phyloP scores from a whole-genome alignment of 768 basidiomycete species.

The Austroboletus festivus region DNA sequence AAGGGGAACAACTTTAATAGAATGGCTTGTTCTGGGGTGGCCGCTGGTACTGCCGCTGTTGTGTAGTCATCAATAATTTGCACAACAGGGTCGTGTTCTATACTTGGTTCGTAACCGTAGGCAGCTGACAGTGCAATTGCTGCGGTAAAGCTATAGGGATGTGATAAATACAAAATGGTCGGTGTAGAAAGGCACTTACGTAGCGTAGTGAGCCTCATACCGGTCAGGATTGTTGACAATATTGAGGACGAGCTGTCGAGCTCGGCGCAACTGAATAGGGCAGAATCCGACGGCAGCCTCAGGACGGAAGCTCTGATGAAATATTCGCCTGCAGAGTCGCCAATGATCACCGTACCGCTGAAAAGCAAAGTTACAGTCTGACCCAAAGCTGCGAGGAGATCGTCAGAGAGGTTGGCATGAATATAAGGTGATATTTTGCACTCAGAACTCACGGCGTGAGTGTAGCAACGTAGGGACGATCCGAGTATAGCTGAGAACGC shows the following conservation, averaged over 20 bases:
- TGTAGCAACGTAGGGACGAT: slow-evolving; percentile 37
- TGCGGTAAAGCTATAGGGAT: slow-evolving; percentile 1
- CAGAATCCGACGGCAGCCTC: slow-evolving; percentile 1
- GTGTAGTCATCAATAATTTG: neutral
- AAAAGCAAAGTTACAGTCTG: slow-evolving; percentile 2
- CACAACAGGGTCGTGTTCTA: slow-evolving; percentile 7
- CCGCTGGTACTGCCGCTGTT: neutral
- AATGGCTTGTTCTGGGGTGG: slow-evolving; percentile 1
- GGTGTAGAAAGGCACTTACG: neutral
- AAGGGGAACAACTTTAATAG: slow-evolving; percentile 6
- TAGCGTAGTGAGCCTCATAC: neutral
- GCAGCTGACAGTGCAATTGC: slow-evolving; percentile 1
- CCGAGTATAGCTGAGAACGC: slow-evolving; percentile 45
- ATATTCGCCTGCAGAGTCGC: slow-evolving; percentile 9
- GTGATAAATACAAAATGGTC: neutral
- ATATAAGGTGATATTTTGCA: neutral
- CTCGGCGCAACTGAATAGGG: slow-evolving; percentile 5
- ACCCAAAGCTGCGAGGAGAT: slow-evolving; percentile 4
- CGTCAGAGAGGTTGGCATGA: neutral
- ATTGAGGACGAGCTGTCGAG: slow-evolving; percentile 1
- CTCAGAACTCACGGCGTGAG: slow-evolving; percentile 1
- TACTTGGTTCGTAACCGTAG: slow-evolving; percentile 7
- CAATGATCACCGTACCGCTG: slow-evolving; percentile 7
- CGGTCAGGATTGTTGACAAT: neutral
- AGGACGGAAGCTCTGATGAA: slow-evolving; percentile 12